Percentiles rank a stretch among this genome's conserved stretches.
phyloP scores from a whole-genome alignment of 75 land plant species.

The Selaginella moellendorffii region DNA sequence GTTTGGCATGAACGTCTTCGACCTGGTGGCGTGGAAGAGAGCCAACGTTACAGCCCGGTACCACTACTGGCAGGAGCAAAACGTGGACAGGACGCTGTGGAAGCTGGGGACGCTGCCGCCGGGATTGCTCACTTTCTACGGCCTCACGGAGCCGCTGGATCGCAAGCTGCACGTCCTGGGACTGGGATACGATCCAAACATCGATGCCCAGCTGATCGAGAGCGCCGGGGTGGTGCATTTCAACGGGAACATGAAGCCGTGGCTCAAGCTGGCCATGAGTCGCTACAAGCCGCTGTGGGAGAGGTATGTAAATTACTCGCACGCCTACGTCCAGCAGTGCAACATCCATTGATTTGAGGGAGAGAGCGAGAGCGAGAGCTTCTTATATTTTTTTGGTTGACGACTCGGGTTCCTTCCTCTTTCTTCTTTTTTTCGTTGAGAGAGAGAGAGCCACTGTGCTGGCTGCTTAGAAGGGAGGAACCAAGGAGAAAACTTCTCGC shows the following conservation, averaged over 20 bases:
- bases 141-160: slow-evolving; percentile 63
- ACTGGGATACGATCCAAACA: slow-evolving; percentile 63
- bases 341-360: slow-evolving; percentile 53
- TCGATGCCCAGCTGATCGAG: slow-evolving; percentile 41
- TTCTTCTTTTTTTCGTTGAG: too few relatives aligned
- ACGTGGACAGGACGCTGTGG: slow-evolving; percentile 75
- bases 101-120: slow-evolving; percentile 87
- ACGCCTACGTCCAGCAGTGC: slow-evolving; percentile 66
- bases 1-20: slow-evolving; percentile 93
- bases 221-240: slow-evolving; percentile 54
- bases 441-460: too few relatives aligned
- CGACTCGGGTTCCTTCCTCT: too few relatives aligned
- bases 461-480: too few relatives aligned
- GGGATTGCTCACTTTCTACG: slow-evolving; percentile 72
- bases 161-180: slow-evolving; percentile 80
- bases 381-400: too few relatives aligned
- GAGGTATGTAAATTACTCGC: slow-evolving; percentile 66
- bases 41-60: slow-evolving; percentile 58
- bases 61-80: slow-evolving; percentile 84
- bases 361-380: too few relatives aligned
- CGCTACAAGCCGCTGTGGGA: slow-evolving; percentile 86
- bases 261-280: slow-evolving; percentile 94
- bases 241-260: slow-evolving; percentile 93
- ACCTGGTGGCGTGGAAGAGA: slow-evolving; percentile 60
- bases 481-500: too few relatives aligned